phyloP scores from a whole-genome alignment of 805 yeast genomes.

The Zygoascus ofunaensis region DNA sequence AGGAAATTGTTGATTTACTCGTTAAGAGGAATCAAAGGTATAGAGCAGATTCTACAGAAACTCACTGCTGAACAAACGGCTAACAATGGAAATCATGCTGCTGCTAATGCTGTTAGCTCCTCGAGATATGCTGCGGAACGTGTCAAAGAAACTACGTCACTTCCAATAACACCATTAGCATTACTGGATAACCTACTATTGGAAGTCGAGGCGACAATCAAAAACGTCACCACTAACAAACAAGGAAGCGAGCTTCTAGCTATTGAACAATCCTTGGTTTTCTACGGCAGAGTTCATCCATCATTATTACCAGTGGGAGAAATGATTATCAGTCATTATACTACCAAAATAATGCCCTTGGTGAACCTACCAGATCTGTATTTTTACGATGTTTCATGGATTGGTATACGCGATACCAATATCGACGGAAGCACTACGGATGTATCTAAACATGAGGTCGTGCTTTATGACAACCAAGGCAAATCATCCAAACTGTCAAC shows the following conservation, averaged over 20 bases:
- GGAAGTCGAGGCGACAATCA: slow-evolving; percentile 32
- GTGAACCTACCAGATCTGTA: slow-evolving; percentile 46
- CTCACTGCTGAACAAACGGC: slow-evolving; percentile 17
- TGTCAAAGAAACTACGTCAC: slow-evolving; percentile 20
- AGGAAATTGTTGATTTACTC: slow-evolving; percentile 29
- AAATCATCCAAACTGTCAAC: slow-evolving; percentile 1
- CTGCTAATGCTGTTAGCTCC: slow-evolving; percentile 17
- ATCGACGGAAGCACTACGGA: slow-evolving; percentile 22
- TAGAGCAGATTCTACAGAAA: slow-evolving; percentile 24
- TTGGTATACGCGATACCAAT: slow-evolving; percentile 33
- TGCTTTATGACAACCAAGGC: slow-evolving; percentile 9
- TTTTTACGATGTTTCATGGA: slow-evolving; percentile 61
- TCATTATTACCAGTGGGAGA: slow-evolving; percentile 29
- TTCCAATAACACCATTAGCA: slow-evolving; percentile 24
- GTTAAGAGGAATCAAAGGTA: slow-evolving; percentile 31
- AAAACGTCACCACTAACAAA: slow-evolving; percentile 20
- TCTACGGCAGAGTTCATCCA: slow-evolving; percentile 50
- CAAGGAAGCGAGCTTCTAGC: slow-evolving; percentile 25
- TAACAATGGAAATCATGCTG: slow-evolving; percentile 15
- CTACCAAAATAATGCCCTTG: slow-evolving; percentile 35
- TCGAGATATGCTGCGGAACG: slow-evolving; percentile 20
- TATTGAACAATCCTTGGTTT: slow-evolving; percentile 52
- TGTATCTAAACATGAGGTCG: slow-evolving; percentile 1
- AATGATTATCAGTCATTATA: slow-evolving; percentile 41
- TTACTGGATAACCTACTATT: slow-evolving; percentile 30